Evolutionary conservation across 208 protist species (phyloP).

Genomic region (Leishmania aethiopica): DNA sequence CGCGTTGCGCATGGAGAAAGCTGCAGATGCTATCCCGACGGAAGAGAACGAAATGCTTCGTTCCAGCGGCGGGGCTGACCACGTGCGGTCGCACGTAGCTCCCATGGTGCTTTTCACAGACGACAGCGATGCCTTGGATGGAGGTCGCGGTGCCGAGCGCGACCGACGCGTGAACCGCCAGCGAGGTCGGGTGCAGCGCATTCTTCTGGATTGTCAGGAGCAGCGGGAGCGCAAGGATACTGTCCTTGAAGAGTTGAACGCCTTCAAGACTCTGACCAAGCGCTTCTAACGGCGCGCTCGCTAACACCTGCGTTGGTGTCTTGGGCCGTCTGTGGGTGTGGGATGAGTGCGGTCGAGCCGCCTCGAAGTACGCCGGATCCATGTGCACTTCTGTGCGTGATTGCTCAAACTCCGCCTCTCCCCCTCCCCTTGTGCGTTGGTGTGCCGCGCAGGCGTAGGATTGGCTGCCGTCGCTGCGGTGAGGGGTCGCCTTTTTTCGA

Average conservation of each 20-base stretch:
- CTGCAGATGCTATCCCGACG: neutral
- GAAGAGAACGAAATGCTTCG: neutral
- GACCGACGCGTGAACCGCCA: constrained; percentile 13
- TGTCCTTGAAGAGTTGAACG: constrained; percentile 9
- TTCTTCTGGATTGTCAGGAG: constrained; percentile 29
- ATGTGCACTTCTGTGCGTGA: neutral
- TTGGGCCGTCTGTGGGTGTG: neutral
- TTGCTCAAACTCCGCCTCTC: neutral
- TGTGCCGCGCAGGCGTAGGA: neutral
- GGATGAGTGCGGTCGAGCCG: neutral
- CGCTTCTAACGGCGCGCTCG: neutral
- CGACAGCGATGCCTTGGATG: constrained; percentile 21
- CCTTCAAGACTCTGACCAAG: constrained; percentile 6
- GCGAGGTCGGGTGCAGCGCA: constrained; percentile 9
- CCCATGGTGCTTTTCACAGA: constrained; percentile 21
- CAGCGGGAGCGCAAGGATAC: constrained; percentile 17
- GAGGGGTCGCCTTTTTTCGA: neutral
- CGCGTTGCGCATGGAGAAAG: neutral
- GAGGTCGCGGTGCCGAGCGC: constrained; percentile 13
- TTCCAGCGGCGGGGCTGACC: neutral
- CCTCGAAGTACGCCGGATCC: neutral
- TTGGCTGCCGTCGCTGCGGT: no score
- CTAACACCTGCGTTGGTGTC: neutral
- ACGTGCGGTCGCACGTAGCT: neutral
- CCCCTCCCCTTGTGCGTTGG: neutral